Conservation (phyloP, 805 yeast genomes). For the Myxozyma geophila region DNA sequence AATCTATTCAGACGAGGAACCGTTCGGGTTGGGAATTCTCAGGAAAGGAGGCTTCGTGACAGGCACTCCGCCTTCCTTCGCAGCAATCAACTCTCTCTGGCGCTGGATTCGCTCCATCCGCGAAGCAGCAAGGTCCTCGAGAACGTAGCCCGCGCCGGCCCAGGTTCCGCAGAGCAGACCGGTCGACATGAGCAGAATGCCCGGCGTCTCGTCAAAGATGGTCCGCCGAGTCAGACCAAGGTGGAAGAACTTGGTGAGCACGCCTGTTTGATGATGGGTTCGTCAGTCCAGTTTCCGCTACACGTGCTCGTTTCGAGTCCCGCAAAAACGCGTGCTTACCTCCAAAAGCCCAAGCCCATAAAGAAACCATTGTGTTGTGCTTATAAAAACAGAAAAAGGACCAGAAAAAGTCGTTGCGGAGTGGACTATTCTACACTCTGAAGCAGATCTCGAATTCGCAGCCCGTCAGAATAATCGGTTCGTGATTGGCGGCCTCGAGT, state of each 20-base stretch:
- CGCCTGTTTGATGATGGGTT: constrained; percentile 38
- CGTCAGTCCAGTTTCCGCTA: background rate
- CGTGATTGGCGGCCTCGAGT: constrained; percentile 1
- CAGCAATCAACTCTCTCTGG: constrained; percentile 2
- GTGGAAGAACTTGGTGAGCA: constrained; percentile 45
- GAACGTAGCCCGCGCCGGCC: constrained; percentile 44
- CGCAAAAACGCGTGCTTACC: background rate
- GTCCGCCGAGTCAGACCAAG: constrained; percentile 45
- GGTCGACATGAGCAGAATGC: background rate
- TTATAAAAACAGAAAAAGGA: background rate
- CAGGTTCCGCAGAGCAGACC: constrained; percentile 40
- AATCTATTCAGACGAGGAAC: background rate
- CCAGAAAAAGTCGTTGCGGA: background rate
- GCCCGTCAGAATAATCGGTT: background rate
- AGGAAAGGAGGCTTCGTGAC: constrained; percentile 3
- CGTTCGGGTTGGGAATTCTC: constrained; percentile 3
- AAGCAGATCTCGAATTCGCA: constrained; percentile 7
- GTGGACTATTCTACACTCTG: background rate
- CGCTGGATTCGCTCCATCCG: background rate
- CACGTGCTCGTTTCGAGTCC: background rate
- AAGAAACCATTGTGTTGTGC: constrained; percentile 2
- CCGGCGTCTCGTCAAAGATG: constrained; percentile 31
- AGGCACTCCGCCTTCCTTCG: constrained; percentile 9
- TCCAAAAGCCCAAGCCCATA: constrained; percentile 7
- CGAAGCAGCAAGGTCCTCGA: constrained; percentile 33